Percentiles rank a stretch among this genome's conserved stretches.
Evolutionary conservation across 2,329 filamentous ascomycete species (phyloP).

Genomic region (Volutella citrinella): DNA sequence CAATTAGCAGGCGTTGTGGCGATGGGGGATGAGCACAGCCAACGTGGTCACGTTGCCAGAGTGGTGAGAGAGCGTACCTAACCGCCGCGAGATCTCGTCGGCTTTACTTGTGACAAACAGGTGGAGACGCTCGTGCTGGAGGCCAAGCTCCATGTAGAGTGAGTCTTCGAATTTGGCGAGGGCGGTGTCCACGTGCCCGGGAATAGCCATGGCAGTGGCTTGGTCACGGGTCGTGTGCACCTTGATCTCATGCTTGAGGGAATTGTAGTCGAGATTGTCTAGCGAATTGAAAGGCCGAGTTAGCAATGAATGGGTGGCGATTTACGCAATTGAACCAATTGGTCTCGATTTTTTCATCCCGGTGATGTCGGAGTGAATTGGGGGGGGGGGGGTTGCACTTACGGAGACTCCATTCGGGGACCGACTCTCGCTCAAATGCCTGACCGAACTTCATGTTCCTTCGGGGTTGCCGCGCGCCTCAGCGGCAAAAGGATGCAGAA

Average conservation of each 20-base stretch:
- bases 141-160: constrained; percentile 68
- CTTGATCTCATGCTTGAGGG: constrained; percentile 82
- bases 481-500: too few relatives aligned
- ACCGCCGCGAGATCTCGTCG: constrained; percentile 69
- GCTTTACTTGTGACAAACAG: constrained; percentile 79
- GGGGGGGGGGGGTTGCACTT: constrained; percentile 28
- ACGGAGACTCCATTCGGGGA: constrained; percentile 80
- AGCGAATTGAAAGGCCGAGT: constrained; percentile 3
- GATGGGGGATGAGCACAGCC: constrained; percentile 19
- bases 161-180: constrained; percentile 65
- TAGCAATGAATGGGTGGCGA: too few relatives aligned
- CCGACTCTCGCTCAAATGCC: constrained; percentile 70
- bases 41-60: constrained; percentile 14
- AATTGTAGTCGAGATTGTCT: constrained; percentile 90
- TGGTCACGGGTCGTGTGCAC: constrained; percentile 70
- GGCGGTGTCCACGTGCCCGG: constrained; percentile 61
- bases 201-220: constrained; percentile 69
- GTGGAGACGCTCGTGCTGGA: constrained; percentile 73
- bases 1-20: too few relatives aligned
- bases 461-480: too few relatives aligned
- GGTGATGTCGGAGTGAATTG: too few relatives aligned
- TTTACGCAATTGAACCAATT: too few relatives aligned
- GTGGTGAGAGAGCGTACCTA: constrained; percentile 48
- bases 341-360: too few relatives aligned
- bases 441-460: constrained; percentile 42